A percentile compares a stretch with the other conserved stretches of the same genome.
phyloP scores from a whole-genome alignment of 768 basidiomycete genomes.

The Mycena alexandri region DNA sequence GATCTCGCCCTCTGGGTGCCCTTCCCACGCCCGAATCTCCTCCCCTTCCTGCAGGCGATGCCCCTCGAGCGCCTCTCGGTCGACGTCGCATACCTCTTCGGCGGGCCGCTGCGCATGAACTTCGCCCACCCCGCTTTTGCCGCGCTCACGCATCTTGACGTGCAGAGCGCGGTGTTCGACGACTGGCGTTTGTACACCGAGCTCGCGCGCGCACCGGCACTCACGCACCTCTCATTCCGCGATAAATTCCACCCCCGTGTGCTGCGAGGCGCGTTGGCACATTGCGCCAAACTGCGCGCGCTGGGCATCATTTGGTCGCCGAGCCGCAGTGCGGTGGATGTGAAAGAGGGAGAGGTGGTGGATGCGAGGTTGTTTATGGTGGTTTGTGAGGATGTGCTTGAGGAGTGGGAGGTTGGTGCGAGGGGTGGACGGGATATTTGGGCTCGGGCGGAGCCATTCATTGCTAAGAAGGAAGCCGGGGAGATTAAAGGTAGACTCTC shows the following conservation, averaged over 20 bases:
- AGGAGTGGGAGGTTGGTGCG: constrained; percentile 22
- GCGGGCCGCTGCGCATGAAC: constrained; percentile 22
- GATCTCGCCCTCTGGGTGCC: constrained; percentile 26
- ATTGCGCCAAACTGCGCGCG: constrained; percentile 17
- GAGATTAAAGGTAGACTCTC: constrained; percentile 10
- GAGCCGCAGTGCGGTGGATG: constrained; percentile 12
- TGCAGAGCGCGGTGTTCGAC: constrained; percentile 27
- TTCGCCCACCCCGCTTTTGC: constrained; percentile 21
- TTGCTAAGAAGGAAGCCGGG: constrained; percentile 19
- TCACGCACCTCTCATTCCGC: constrained; percentile 33
- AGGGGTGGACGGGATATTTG: constrained; percentile 22
- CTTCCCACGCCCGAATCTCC: constrained; percentile 16
- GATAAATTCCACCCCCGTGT: constrained; percentile 26
- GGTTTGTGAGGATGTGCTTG: not conserved
- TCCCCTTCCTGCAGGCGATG: constrained; percentile 20
- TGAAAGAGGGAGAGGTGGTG: constrained; percentile 23
- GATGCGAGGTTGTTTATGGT: constrained; percentile 27
- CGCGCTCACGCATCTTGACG: constrained; percentile 32
- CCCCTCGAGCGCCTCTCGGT: constrained; percentile 29
- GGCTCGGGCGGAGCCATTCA: constrained; percentile 28
- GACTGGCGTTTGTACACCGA: constrained; percentile 26
- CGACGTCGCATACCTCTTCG: constrained; percentile 30
- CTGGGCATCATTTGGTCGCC: constrained; percentile 28
- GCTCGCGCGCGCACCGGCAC: constrained; percentile 19
- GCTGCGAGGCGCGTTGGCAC: constrained; percentile 22